Conservation (phyloP, 163 green algal species). For the Scenedesmus sp. region DNA sequence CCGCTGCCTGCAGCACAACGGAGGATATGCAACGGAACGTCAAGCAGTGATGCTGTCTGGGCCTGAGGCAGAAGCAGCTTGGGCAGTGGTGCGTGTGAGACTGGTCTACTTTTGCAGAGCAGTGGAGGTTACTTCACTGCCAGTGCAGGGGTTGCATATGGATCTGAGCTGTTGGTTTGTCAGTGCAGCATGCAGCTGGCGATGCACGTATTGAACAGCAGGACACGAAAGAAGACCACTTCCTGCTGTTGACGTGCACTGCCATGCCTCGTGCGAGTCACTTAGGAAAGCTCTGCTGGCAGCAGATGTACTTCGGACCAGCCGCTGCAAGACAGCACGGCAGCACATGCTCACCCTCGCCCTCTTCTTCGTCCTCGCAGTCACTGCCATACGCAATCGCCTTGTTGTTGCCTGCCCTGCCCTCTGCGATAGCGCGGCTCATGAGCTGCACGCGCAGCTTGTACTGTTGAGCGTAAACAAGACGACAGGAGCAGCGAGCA, state of each 20-base stretch:
- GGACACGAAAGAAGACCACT: background rate
- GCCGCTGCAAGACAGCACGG: background rate
- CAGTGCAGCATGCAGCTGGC: background rate
- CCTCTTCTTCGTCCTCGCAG: background rate
- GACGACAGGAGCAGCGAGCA: background rate
- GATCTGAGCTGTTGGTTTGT: background rate
- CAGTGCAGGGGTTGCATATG: background rate
- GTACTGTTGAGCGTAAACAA: constrained; percentile 9
- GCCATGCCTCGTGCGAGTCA: too few species aligned
- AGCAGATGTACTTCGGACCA: background rate
- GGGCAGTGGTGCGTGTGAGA: background rate
- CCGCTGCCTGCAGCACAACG: constrained; percentile 19
- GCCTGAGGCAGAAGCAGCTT: background rate
- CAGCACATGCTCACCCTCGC: background rate
- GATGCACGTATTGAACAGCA: too few species aligned
- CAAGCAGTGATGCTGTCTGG: background rate
- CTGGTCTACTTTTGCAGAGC: background rate
- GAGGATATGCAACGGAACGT: background rate
- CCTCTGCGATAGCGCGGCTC: constrained; percentile 55
- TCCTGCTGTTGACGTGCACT: too few species aligned
- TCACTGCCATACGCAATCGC: background rate
- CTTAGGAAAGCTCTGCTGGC: background rate
- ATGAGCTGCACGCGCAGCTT: constrained; percentile 62
- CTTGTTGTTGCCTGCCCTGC: background rate
- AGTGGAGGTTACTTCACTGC: background rate